phyloP scores from a whole-genome alignment of 306 rosid genomes.

The Cicer yamashitae region DNA sequence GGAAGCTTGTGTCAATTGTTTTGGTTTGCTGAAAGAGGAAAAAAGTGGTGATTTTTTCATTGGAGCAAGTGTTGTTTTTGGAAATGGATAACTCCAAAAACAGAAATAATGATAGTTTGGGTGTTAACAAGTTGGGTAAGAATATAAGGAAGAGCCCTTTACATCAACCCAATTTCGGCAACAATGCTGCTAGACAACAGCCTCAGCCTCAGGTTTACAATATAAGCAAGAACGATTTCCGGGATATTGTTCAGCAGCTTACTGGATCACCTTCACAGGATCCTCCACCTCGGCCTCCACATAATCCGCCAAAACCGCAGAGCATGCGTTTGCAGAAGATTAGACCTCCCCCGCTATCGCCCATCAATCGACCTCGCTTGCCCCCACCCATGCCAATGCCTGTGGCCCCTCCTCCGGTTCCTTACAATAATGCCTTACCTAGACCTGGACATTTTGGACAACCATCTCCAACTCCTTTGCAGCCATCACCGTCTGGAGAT shows the following conservation, averaged over 20 bases:
- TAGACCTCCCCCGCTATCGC: constrained; percentile 87
- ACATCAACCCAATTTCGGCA: constrained; percentile 80
- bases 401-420: constrained; percentile 59
- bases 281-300: constrained; percentile 74
- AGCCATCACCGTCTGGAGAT: constrained; percentile 58
- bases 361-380: constrained; percentile 65
- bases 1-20: constrained; percentile 49
- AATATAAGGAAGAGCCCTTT: constrained; percentile 90
- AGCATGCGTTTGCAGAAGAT: constrained; percentile 85
- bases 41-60: constrained; percentile 23
- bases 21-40: constrained; percentile 49
- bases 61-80: constrained; percentile 39
- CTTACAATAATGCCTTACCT: constrained; percentile 58
- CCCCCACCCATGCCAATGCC: constrained; percentile 61
- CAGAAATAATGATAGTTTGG: constrained; percentile 73
- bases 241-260: constrained; percentile 93
- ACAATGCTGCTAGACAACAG: constrained; percentile 73
- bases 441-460: constrained; percentile 73
- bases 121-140: constrained; percentile 88
- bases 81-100: constrained; percentile 80
- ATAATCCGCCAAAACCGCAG: constrained; percentile 79
- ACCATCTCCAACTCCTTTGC: constrained; percentile 57
- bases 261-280: constrained; percentile 96
- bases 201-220: constrained; percentile 98
- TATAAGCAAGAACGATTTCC: constrained; percentile 91